These are phyloP conservation scores for Ettlia oleoabundans DNA, from an alignment of 139 green algal species.

Conservation along the genomic window DNA sequence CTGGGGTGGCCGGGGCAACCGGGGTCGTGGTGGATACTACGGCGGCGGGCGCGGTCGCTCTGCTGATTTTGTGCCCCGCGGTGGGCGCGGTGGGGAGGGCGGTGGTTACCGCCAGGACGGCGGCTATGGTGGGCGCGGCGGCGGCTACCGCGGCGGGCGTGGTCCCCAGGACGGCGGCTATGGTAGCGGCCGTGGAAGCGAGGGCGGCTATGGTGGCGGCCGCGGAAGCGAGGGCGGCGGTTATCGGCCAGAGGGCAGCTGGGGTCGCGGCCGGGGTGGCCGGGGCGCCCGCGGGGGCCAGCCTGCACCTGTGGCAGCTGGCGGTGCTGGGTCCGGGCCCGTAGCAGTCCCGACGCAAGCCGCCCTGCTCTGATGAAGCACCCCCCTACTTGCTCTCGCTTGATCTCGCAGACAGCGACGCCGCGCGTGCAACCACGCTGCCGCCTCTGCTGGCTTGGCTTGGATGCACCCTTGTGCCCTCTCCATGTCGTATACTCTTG, in stretches of 20 bases:
- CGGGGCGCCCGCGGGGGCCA: neutral
- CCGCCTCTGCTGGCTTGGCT: neutral
- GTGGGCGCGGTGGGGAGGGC: neutral
- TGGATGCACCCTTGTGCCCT: no score
- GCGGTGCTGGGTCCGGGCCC: no score
- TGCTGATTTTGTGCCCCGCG: slow-evolving; percentile 16
- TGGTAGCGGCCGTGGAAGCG: neutral
- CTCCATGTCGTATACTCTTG: no score
- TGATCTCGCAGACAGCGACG: neutral
- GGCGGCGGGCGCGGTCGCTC: neutral
- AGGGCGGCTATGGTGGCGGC: neutral
- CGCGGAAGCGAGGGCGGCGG: neutral
- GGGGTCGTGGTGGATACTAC: neutral
- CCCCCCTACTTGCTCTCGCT: neutral
- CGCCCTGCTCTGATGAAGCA: neutral
- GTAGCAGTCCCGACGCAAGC: neutral
- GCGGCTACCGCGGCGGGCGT: neutral
- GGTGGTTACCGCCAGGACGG: neutral
- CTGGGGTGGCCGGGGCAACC: neutral
- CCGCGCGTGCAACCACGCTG: no score
- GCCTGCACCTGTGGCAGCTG: no score
- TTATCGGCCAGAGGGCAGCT: neutral
- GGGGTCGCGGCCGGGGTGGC: neutral
- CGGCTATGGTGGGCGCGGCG: neutral
- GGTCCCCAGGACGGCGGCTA: slow-evolving; percentile 1